Conservation (phyloP, 768 basidiomycete genomes). For the Boletellus sp. region DNA sequence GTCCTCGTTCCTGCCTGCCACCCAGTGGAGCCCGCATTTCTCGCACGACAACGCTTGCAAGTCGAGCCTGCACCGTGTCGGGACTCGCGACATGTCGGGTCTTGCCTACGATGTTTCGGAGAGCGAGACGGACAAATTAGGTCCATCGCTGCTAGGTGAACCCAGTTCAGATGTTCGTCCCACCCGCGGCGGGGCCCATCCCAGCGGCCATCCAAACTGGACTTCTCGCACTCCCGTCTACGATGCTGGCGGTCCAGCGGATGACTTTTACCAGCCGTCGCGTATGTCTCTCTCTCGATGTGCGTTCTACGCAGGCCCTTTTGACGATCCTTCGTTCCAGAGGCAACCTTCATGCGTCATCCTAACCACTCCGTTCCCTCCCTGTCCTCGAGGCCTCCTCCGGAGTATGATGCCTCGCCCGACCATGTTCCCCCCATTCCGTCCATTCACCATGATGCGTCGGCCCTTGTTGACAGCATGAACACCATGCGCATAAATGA, state of each 20-base stretch:
- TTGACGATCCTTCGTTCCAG: slow-evolving; percentile 12
- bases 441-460: slow-evolving; percentile 39
- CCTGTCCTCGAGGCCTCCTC: slow-evolving; percentile 37
- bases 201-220: slow-evolving; percentile 7
- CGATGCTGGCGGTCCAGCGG: slow-evolving; percentile 2
- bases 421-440: slow-evolving; percentile 28
- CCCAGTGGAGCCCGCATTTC: too few relatives aligned
- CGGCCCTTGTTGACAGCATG: slow-evolving; percentile 48
- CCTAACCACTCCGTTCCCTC: slow-evolving; percentile 48
- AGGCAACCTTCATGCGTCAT: slow-evolving; percentile 38
- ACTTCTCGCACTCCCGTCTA: slow-evolving; percentile 1
- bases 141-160: slow-evolving; percentile 6
- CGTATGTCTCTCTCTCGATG: slow-evolving; percentile 20
- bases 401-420: slow-evolving; percentile 30
- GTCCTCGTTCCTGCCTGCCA: background rate
- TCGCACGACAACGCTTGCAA: background rate
- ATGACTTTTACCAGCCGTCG: slow-evolving; percentile 18
- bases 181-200: background rate
- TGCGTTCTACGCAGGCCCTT: background rate
- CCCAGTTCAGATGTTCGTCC: slow-evolving; percentile 2
- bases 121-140: slow-evolving; percentile 3
- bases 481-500: slow-evolving; percentile 52
- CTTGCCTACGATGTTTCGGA: slow-evolving; percentile 30
- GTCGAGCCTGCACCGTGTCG: background rate
- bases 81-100: slow-evolving; percentile 22